Evolutionary conservation across 441 rosid species (phyloP), one percentile per base, ranked within the genome.

Genomic region (Euphorbia schlechtendalii): DNA sequence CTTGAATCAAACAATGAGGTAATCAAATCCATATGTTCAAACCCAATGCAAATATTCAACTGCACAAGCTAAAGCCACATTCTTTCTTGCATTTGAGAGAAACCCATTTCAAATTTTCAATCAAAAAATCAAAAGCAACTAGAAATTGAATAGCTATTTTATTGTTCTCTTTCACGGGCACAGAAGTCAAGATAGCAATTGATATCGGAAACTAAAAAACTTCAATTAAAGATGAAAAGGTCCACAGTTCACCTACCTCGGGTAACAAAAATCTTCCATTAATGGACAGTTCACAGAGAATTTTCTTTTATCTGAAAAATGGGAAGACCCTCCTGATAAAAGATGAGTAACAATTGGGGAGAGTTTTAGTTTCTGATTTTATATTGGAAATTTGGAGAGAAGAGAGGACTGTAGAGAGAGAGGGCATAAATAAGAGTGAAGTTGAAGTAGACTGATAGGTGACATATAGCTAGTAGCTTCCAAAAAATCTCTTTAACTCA

Each of bases 161-260:
- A 22, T 14, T 40, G 11, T 11, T 0, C 28, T 14, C 67, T 69
- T 61, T 13, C 63, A 70, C 64, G 63, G 70, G n/a, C 46, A 70
- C 22, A 57, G 25, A 68, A 69, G 51, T 49, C 59, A 55, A 36
- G 49, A 67, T 38, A 27, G 58, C 41, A 11, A 2, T 17, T 34
- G 43, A 30, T 20, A n/a, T 55, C 45, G 18, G 3, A 43, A 8
- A 12, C 27, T 43, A 22, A 54, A 43, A 18, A 18, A 40, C 45
- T 65, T 32, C 58, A 45, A 45, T 34, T 61, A 55, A 28, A n/a
- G 66, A 72, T 40, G 73, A 58, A 71, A 72, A 64, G n/a, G 25
- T 45, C 49, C 68, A 72, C 63, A 73, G 81, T 69, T 74, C 30
- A 80, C 76, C 85, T 58, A 73, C 76, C 78, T 74, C 76, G 65